Evolutionary conservation across 306 rosid species (phyloP), one percentile per base, ranked within the genome.

Genomic region (Rosa chinensis): DNA sequence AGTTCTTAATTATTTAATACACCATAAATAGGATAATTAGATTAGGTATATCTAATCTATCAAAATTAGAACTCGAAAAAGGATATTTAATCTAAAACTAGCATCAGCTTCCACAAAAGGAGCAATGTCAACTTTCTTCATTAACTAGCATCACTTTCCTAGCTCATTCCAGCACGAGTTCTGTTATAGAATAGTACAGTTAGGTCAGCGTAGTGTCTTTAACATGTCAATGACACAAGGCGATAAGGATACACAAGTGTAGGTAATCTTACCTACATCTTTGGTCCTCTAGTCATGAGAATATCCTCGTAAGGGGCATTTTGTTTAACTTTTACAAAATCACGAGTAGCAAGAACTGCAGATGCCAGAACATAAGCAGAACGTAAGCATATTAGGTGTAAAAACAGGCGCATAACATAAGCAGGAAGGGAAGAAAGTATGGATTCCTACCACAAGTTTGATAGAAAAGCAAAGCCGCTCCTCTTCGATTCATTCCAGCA

Each of bases 391-490:
- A 11, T 4, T 56, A 8, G 69, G 12, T 25, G 55, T 75, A n/a
- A 59, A 9, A 13, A 21, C 6, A 70, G 37, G 39, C 42, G 17
- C 45, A 17, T 13, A 50, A 3, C 14, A 73, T 49, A 14, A 47
- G 47, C 74, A 78, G 21, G 59, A 2, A 28, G 28, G 12, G n/a
- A 50, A 8, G 40, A 50, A 73, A 37, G 5, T 35, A 6, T 39
- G 44, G 20, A 49, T 11, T 69, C 75, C 70, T 71, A 93, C 99
- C 98, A 76, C 92, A 88, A 64, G 92, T 91, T 71, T 89, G 97
- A 80, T 91, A 91, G 86, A 94, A 94, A 82, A 94, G 90, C 39
- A 75, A 76, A 2, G 97, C 97, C 3, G 98, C 97, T 80, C 85
- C 81, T 80, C 78, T 87, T 70, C 91, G 79, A 61, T 74, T 91